A percentile compares a stretch with the other conserved stretches of the same genome.
These are phyloP conservation scores for Conticribra guillardii DNA, from an alignment of 108 stramenopile species.

Conservation along the genomic window DNA sequence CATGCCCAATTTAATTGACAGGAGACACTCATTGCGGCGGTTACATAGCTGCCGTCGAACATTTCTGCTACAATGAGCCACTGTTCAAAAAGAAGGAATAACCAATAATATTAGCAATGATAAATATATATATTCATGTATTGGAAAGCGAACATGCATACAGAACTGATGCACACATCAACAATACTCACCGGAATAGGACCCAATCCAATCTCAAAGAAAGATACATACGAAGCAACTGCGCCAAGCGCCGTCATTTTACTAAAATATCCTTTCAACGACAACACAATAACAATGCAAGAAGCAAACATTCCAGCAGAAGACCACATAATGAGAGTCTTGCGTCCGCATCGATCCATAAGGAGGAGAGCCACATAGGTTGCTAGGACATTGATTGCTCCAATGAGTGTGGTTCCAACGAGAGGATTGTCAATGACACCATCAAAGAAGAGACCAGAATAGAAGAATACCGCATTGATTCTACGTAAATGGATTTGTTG, in stretches of 20 bases:
- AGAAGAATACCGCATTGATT: constrained; percentile 99
- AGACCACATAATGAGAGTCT: constrained; percentile 89
- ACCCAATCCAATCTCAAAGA: constrained; percentile 97
- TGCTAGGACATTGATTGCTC: constrained; percentile 92
- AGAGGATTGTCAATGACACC: constrained; percentile 92
- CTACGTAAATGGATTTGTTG: background rate
- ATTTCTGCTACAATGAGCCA: constrained; percentile 93
- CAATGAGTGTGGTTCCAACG: constrained; percentile 91
- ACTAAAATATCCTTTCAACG: constrained; percentile 66
- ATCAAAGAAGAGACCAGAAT: constrained; percentile 96
- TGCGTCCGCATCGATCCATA: constrained; percentile 90
- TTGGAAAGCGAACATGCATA: too few species aligned
- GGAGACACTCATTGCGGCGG: constrained; percentile 81
- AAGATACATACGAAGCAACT: constrained; percentile 85
- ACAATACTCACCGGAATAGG: constrained; percentile 88
- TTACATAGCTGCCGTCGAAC: constrained; percentile 93
- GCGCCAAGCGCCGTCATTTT: constrained; percentile 79
- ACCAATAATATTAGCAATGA: too few species aligned
- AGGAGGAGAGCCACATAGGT: constrained; percentile 91
- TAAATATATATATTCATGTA: too few species aligned
- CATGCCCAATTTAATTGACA: constrained; percentile 92
- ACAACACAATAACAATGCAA: constrained; percentile 70
- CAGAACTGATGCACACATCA: too few species aligned
- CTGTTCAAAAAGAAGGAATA: too few species aligned
- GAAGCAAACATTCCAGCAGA: constrained; percentile 81